Evolutionary conservation across 1,139 yeast genomes (phyloP), one percentile per base, ranked within the genome.

Genomic region (Ashbya aceris): DNA sequence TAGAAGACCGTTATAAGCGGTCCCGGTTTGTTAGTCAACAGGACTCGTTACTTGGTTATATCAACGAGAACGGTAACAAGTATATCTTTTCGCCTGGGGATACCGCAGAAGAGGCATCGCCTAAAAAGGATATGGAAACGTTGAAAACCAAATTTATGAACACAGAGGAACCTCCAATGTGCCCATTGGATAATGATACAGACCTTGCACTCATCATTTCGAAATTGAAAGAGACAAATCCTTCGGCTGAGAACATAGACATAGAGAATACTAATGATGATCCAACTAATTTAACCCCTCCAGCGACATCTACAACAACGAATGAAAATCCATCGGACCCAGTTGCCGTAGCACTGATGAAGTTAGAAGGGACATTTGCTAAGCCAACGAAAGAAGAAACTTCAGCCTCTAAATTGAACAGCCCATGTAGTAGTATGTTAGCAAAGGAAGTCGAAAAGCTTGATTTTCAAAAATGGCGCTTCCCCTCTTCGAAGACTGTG

Each of bases 281-380:
- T 11, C 7, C n/a, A 14, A n/a, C 3, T 10, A 14, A 13, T 32
- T 12, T 32, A n/a, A 11, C 13, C 13, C n/a, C 12, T 32, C 20
- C 12, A 11, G 17, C 35, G 6, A 14, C n/a, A 4, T n/a, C 12
- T 12, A 14, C 5, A 5, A 4, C 17, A 12, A 13, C 3, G 3
- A 13, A 32, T 13, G 12, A 41, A 47, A 38, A 75, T 82, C 95
- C 0, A 95, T 9, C 39, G 13, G 79, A 79, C 58, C 96, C 95
- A 0, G 69, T 87, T n/a, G 74, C 72, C 43, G 76, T 77, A 42
- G 91, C 96, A 0, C 67, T 87, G 47, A 69, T 71, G 58, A 85
- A 83, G 59, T 66, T 87, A 27, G 94, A 84, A 61, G 96, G 96
- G 0, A 76, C 71, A 33, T 71, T 65, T 38, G 45, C 48, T 29